Evolutionary conservation across 2,329 filamentous ascomycete species (phyloP), one percentile per base, ranked within the genome.

Genomic region (Botryotinia narcissicola): DNA sequence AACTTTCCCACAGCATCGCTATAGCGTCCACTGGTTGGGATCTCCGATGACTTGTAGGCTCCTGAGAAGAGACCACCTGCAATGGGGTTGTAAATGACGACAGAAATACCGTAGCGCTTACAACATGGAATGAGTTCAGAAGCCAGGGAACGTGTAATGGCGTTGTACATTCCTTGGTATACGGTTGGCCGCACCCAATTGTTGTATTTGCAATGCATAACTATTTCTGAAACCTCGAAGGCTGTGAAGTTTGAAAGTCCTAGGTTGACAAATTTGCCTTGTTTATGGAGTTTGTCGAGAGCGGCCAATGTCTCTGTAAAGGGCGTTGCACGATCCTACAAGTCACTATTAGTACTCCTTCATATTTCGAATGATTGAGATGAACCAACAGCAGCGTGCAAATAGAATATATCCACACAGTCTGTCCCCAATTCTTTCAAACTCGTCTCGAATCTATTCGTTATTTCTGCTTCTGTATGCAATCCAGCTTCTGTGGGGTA

Each of bases 161-260:
- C 89, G 82, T 95, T 95, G 83, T 95, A 95, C 92, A 96, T 95
- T 78, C 87, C 94, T 82, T 96, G 93, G 83, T 93, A 97, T 73
- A 97, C 89, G 0, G 92, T 74, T 29, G 76, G 76, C 18, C 76
- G 88, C 25, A 97, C 92, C 93, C 93, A 97, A 75, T 89, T 88
- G 79, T 93, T 91, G 83, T 92, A 89, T 78, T 91, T 91, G 85
- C 92, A 95, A 57, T 90, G 91, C 82, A 93, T 88, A 73, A 92
- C 91, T 16, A 97, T 88, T 83, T 97, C 94, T 0, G 94, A 94
- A 16, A 97, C 92, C 81, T 97, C 94, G 80, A 92, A 96, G 0
- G 94, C 91, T 0, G 94, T 93, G 81, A 91, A 97, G 83, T 97
- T 97, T 78, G 89, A 92, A 74, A 98, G 83, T 2, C 93, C 94